Conservation (phyloP, 2,329 filamentous ascomycete genomes). For the Neurospora crassa region DNA sequence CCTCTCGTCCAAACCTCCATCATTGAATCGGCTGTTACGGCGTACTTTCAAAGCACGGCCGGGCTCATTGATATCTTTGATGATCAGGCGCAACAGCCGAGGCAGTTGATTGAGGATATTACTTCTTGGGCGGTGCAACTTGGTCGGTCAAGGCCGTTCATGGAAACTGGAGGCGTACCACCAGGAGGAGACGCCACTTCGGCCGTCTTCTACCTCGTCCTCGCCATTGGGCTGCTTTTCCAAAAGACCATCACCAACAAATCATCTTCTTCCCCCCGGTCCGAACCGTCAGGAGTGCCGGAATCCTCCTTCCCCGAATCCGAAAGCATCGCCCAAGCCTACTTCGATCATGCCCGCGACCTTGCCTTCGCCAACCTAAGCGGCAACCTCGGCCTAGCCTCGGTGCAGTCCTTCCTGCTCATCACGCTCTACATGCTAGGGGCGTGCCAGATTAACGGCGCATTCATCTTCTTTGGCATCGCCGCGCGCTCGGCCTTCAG, state of each 20-base stretch:
- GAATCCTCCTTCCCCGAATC: constrained; percentile 17
- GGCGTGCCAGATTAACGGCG: constrained; percentile 45
- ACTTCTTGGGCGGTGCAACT: constrained; percentile 28
- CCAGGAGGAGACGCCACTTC: constrained; percentile 23
- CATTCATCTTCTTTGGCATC: constrained; percentile 44
- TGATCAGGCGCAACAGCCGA: constrained; percentile 8
- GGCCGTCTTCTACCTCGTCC: constrained; percentile 37
- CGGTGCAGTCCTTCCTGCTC: constrained; percentile 40
- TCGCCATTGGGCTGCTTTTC: constrained; percentile 34
- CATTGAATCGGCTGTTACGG: constrained; percentile 23
- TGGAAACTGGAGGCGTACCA: neutral
- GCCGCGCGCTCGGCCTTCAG: constrained; percentile 43
- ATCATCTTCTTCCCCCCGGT: neutral
- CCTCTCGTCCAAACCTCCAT: constrained; percentile 22
- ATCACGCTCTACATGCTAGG: constrained; percentile 45
- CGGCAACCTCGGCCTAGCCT: constrained; percentile 37
- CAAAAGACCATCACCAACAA: constrained; percentile 20
- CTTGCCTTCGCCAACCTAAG: constrained; percentile 34
- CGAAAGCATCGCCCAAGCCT: constrained; percentile 31
- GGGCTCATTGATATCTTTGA: constrained; percentile 42
- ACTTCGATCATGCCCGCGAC: constrained; percentile 40
- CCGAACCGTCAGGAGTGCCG: neutral
- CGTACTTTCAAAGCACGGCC: constrained; percentile 31
- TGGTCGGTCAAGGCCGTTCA: neutral
- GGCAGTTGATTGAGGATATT: constrained; percentile 28